Evolutionary conservation across 2,329 filamentous ascomycete species (phyloP).

Genomic region (Xylariaceae sp.): DNA sequence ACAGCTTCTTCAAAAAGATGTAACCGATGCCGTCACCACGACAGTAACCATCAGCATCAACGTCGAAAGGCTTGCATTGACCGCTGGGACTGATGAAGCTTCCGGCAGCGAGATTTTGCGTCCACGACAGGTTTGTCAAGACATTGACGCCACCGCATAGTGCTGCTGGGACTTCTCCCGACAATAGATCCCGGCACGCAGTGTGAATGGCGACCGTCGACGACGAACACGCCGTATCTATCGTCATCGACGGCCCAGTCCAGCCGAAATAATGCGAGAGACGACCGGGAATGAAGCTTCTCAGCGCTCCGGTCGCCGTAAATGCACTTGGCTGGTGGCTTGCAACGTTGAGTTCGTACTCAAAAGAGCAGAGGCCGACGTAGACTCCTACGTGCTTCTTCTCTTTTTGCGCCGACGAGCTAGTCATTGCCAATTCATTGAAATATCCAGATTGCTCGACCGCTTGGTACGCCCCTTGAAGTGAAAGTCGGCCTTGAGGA

Average conservation of each 20-base stretch:
- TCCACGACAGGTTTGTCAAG: constrained; percentile 36
- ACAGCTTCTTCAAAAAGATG: constrained; percentile 47
- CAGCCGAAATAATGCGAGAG: constrained; percentile 34
- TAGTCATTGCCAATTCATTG: neutral
- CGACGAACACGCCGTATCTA: constrained; percentile 37
- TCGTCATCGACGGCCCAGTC: constrained; percentile 29
- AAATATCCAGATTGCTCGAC: constrained; percentile 7
- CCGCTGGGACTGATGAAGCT: constrained; percentile 42
- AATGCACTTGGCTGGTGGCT: constrained; percentile 1
- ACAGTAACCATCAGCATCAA: constrained; percentile 51
- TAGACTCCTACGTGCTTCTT: constrained; percentile 3
- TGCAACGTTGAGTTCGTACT: constrained; percentile 6
- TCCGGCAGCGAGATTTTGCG: constrained; percentile 24
- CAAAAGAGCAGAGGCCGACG: neutral
- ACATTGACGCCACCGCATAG: constrained; percentile 24
- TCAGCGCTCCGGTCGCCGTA: constrained; percentile 19
- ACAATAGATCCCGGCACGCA: neutral
- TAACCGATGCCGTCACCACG: constrained; percentile 47
- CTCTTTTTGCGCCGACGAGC: too few species aligned
- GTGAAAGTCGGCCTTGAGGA: constrained; percentile 1
- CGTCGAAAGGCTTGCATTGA: constrained; percentile 47
- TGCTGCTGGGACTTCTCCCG: constrained; percentile 10
- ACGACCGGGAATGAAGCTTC: constrained; percentile 25
- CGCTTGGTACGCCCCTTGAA: constrained; percentile 7
- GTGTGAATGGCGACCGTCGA: constrained; percentile 27